Conservation (phyloP, 164 flowering plant species). For the Platanus orientalis region DNA sequence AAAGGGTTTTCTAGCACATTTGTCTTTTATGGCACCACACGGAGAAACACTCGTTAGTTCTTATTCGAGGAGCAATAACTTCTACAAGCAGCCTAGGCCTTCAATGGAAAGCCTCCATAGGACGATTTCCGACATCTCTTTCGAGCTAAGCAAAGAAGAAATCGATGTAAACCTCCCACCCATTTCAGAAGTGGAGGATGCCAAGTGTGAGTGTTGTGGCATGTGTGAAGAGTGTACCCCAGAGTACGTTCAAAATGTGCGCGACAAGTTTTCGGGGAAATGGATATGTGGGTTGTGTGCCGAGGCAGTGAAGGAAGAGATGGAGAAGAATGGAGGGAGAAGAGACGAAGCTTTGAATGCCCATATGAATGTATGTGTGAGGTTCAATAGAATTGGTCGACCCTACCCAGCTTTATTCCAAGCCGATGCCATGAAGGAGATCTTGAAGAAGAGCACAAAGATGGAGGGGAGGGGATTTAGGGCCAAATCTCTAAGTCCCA, state of each 20-base stretch:
- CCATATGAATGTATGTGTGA: slow-evolving; percentile 57
- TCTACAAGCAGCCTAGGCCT: slow-evolving; percentile 44
- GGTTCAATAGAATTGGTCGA: slow-evolving; percentile 60
- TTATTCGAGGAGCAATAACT: slow-evolving; percentile 20
- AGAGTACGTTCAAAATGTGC: slow-evolving; percentile 46
- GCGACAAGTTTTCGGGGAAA: slow-evolving; percentile 49
- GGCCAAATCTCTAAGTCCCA: slow-evolving; percentile 50
- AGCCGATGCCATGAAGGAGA: slow-evolving; percentile 68
- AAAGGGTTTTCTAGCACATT: too few relatives aligned
- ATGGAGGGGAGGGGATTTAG: slow-evolving; percentile 35
- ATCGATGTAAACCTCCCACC: slow-evolving; percentile 37
- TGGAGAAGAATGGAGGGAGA: slow-evolving; percentile 58
- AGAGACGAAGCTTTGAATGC: slow-evolving; percentile 56
- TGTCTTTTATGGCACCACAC: slow-evolving; percentile 52
- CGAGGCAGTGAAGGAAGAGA: slow-evolving; percentile 67
- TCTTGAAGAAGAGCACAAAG: slow-evolving; percentile 44
- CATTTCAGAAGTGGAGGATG: slow-evolving; percentile 62
- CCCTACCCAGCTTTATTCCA: slow-evolving; percentile 57
- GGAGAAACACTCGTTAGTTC: slow-evolving; percentile 42
- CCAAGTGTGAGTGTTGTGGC: slow-evolving; percentile 83
- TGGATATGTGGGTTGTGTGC: slow-evolving; percentile 70
- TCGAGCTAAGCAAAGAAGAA: slow-evolving; percentile 45
- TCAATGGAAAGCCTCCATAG: slow-evolving; percentile 52
- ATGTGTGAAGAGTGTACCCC: slow-evolving; percentile 75
- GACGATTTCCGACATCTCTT: slow-evolving; percentile 61